These are phyloP conservation scores for Stenocarpella maydis DNA, from an alignment of 2,329 filamentous ascomycete species.

Conservation along the genomic window DNA sequence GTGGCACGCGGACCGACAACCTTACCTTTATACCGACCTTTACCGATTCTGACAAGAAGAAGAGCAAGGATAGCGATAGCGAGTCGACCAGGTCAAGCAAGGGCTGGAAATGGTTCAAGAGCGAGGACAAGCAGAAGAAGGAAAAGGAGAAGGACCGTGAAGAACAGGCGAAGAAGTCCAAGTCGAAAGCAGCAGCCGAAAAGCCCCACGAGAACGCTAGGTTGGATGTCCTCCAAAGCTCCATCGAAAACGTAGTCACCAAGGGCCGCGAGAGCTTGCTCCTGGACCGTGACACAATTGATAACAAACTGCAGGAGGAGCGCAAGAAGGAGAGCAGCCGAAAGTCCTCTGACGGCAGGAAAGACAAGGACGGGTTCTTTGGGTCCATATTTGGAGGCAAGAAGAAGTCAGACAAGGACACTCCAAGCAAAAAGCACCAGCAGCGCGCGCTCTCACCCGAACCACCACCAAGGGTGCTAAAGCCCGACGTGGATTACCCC, in stretches of 20 bases:
- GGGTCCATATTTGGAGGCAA: constrained; percentile 93
- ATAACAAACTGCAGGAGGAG: constrained; percentile 79
- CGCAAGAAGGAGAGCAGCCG: constrained; percentile 81
- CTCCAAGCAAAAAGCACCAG: constrained; percentile 75
- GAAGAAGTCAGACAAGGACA: constrained; percentile 83
- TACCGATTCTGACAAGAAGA: constrained; percentile 72
- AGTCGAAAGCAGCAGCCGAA: constrained; percentile 64
- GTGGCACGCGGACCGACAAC: constrained; percentile 73
- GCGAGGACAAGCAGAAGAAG: constrained; percentile 80
- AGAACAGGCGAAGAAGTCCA: constrained; percentile 74
- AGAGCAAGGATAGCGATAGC: constrained; percentile 74
- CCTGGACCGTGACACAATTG: constrained; percentile 78
- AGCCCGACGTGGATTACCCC: constrained; percentile 91
- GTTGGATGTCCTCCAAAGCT: constrained; percentile 85
- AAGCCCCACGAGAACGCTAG: constrained; percentile 79
- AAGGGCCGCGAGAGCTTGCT: constrained; percentile 84
- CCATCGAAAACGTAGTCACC: constrained; percentile 74
- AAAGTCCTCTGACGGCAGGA: constrained; percentile 79
- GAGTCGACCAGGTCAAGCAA: constrained; percentile 80
- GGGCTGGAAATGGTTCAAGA: constrained; percentile 83
- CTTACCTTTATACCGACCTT: constrained; percentile 83
- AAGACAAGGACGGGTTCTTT: constrained; percentile 93
- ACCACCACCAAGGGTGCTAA: constrained; percentile 71
- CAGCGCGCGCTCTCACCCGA: constrained; percentile 83
- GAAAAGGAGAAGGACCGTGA: constrained; percentile 71